Percentiles rank a stretch among this genome's conserved stretches.
Evolutionary conservation across 2,329 filamentous ascomycete species (phyloP).

Genomic region (Lecanicillium sp.): DNA sequence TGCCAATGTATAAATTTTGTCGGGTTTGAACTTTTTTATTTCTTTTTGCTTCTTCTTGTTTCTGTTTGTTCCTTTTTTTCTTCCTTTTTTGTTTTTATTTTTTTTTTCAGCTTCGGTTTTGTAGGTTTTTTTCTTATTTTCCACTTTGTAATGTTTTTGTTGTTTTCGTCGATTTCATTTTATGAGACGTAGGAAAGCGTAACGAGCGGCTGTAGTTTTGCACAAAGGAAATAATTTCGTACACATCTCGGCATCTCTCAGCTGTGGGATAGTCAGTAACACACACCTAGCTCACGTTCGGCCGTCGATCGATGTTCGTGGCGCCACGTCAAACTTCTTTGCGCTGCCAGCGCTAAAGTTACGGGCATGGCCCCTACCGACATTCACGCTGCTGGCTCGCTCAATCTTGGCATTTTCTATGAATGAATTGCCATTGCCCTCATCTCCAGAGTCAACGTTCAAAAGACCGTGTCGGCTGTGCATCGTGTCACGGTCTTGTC

Average conservation of each 20-base stretch:
- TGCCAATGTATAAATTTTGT: too few relatives aligned
- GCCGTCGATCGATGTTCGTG: constrained; percentile 44
- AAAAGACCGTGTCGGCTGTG: constrained; percentile 45
- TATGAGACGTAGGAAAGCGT: constrained; percentile 7
- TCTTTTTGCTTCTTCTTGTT: constrained; percentile 2
- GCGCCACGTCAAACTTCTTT: constrained; percentile 60
- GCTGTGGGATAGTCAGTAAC: too few relatives aligned
- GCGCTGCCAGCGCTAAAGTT: constrained; percentile 74
- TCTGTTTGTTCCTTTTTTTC: constrained; percentile 3
- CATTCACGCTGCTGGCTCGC: constrained; percentile 63
- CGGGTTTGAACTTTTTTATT: too few relatives aligned
- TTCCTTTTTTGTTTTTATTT: constrained; percentile 7
- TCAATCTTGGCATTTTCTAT: constrained; percentile 35
- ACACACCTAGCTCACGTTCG: constrained; percentile 20
- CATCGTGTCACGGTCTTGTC: constrained; percentile 33
- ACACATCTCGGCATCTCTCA: not conserved
- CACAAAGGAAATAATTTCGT: constrained; percentile 9
- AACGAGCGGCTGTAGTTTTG: constrained; percentile 3
- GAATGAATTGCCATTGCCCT: constrained; percentile 22
- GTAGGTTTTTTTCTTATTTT: constrained; percentile 4
- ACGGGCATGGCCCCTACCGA: constrained; percentile 56
- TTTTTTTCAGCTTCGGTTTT: constrained; percentile 6
- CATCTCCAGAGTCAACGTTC: constrained; percentile 28
- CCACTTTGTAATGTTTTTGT: constrained; percentile 2
- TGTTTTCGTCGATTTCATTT: too few relatives aligned